Conservation (phyloP, 139 green algal genomes). For the Penium margaritaceum region DNA sequence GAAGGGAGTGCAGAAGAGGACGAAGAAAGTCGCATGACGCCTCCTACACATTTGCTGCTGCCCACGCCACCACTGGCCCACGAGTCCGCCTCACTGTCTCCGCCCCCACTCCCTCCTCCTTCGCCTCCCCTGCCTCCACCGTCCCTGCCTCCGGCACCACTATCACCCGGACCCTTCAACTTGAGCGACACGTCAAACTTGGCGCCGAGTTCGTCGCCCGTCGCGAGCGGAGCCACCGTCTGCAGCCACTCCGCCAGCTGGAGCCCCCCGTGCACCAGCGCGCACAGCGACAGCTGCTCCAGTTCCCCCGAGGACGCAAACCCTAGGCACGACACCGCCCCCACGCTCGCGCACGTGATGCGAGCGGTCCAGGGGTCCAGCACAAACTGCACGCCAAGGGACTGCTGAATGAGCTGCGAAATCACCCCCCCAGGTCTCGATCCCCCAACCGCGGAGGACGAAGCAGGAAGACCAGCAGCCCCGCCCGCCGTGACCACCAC, state of each 20-base stretch:
- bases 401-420: background rate
- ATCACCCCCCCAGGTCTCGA: constrained; percentile 1
- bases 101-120: background rate
- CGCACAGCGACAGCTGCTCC: background rate
- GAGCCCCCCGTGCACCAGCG: background rate
- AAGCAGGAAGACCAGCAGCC: too few species aligned
- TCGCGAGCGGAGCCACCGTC: background rate
- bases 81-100: too few species aligned
- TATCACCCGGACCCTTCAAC: background rate
- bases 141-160: too few species aligned
- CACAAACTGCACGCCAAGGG: background rate
- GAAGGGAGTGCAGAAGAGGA: too few species aligned
- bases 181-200: constrained; percentile 5
- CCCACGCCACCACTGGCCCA: too few species aligned
- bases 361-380: constrained; percentile 4
- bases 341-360: constrained; percentile 1
- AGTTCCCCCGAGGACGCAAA: constrained; percentile 2
- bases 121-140: background rate
- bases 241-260: constrained; percentile 7
- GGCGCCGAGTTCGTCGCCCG: background rate
- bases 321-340: background rate
- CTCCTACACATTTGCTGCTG: too few species aligned
- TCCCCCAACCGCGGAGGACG: too few species aligned
- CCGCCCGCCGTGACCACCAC: too few species aligned
- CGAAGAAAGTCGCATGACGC: too few species aligned